Evolutionary conservation across 441 rosid genomes (phyloP).

Genomic region (Pelargonium fulgidum): DNA sequence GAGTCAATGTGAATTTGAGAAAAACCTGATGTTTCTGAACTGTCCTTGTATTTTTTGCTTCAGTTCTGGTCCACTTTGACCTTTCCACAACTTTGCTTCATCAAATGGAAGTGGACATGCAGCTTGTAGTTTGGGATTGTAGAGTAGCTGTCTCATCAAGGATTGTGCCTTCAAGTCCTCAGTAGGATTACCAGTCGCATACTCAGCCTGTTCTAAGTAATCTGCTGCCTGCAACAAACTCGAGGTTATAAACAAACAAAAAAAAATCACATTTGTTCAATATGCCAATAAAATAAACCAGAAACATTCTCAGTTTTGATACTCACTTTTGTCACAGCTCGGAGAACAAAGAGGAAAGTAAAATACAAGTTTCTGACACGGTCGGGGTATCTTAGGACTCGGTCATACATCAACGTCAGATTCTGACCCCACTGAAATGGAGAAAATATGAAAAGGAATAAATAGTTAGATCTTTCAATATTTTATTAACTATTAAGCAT

Average conservation of each 20-base stretch:
- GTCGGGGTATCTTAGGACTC: constrained; percentile 68
- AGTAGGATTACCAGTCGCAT: constrained; percentile 53
- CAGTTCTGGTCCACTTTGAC: constrained; percentile 81
- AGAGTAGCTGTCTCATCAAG: constrained; percentile 61
- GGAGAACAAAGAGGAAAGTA: constrained; percentile 76
- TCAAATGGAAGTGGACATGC: constrained; percentile 90
- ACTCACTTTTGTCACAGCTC: constrained; percentile 79
- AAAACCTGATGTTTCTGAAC: constrained; percentile 81
- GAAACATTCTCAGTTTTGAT: constrained; percentile 8
- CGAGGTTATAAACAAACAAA: not conserved
- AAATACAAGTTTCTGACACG: constrained; percentile 79
- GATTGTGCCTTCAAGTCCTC: constrained; percentile 77
- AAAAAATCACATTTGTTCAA: not conserved
- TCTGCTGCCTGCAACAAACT: constrained; percentile 50
- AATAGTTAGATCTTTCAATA: not conserved
- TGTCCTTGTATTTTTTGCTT: constrained; percentile 69
- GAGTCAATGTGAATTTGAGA: constrained; percentile 7
- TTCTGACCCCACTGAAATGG: constrained; percentile 82
- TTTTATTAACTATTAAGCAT: not conserved
- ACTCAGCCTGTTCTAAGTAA: constrained; percentile 77
- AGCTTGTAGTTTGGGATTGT: constrained; percentile 60
- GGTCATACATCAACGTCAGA: constrained; percentile 61
- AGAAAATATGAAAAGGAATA: constrained; percentile 14
- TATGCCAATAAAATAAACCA: not conserved
- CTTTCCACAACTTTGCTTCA: constrained; percentile 87